These are phyloP conservation scores for Albophoma yamanashiensis DNA, from an alignment of 2,329 filamentous ascomycete species.

Conservation along the genomic window DNA sequence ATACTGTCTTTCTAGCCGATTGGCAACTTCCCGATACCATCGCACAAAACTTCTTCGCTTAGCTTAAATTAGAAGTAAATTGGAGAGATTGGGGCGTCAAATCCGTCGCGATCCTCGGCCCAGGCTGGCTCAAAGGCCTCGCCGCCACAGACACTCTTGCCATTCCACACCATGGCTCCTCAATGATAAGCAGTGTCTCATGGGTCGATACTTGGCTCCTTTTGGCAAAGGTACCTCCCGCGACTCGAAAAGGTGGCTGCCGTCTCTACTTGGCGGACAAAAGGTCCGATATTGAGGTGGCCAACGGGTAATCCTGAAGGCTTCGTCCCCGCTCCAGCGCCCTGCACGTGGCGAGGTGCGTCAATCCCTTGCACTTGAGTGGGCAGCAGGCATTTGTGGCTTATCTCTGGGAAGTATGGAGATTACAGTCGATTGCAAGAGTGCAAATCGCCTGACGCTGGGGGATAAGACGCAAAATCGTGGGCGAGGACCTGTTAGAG, in stretches of 20 bases:
- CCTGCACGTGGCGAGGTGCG: not conserved
- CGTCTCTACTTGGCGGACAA: not conserved
- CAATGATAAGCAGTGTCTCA: no score
- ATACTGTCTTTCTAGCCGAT: no score
- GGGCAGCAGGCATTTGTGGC: not conserved
- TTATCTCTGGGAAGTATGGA: not conserved
- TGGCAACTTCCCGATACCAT: no score
- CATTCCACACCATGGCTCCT: not conserved
- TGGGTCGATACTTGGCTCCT: not conserved
- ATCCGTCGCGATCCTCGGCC: not conserved
- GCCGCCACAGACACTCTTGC: not conserved
- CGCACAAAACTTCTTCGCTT: no score
- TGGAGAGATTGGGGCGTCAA: no score
- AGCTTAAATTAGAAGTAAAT: no score
- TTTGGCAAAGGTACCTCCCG: not conserved
- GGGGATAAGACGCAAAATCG: not conserved
- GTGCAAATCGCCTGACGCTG: not conserved
- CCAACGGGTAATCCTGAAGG: not conserved
- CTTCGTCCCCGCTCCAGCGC: not conserved
- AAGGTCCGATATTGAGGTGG: not conserved
- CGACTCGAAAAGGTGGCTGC: not conserved
- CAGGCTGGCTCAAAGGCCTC: not conserved
- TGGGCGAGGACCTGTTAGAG: not conserved
- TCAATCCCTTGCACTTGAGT: not conserved
- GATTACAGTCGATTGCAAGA: not conserved